phyloP scores from a whole-genome alignment of 169 alveolate species.

The Plasmodium sp. region DNA sequence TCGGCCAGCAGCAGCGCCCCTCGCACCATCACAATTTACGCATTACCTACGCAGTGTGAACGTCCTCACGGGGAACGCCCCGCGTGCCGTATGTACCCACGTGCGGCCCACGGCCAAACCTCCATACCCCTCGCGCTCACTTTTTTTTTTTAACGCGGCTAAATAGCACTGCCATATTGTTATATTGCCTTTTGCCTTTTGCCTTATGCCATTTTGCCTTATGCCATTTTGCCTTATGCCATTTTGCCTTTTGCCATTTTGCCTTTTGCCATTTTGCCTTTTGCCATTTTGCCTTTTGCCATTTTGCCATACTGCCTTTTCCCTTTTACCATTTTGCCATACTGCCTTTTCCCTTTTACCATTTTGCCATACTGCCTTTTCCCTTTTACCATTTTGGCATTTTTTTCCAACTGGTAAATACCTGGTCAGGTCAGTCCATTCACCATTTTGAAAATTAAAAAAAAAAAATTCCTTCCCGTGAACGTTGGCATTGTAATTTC shows the following conservation, averaged over 20 bases:
- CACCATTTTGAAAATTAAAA: neutral
- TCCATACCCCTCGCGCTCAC: neutral
- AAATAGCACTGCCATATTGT: neutral
- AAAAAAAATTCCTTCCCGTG: neutral
- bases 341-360: no score
- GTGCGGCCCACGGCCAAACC: neutral
- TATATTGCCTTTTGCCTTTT: no score
- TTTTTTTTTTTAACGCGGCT: constrained; percentile 24
- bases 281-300: no score
- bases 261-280: no score
- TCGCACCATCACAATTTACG: neutral
- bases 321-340: no score
- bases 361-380: no score
- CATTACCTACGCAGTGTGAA: neutral
- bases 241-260: no score
- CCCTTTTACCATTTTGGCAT: no score
- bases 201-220: no score
- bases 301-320: no score
- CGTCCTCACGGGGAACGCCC: neutral
- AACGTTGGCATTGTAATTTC: constrained; percentile 2
- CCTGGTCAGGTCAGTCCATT: neutral
- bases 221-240: no score
- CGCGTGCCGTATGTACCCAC: neutral
- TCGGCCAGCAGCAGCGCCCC: no score
- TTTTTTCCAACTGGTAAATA: neutral